Base-by-base conservation (phyloP, 352 stramenopile species). In the Hyaloperonospora arabidopsidis region DNA sequence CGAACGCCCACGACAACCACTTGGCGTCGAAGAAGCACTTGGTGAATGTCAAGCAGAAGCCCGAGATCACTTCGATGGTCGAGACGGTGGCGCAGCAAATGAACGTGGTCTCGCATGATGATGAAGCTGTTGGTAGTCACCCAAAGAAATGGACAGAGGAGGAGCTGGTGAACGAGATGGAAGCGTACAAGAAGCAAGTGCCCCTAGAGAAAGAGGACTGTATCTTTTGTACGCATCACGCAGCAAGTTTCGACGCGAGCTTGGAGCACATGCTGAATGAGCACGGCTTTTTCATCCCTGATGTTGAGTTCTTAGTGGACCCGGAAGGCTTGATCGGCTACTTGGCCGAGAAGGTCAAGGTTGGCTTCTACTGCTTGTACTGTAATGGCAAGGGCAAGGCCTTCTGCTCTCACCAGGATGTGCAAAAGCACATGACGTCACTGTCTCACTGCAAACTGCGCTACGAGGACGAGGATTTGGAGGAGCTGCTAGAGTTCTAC, bases 241-340 rank as follows among this genome's bases (percentile, higher is more conserved):
- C 78, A 1, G 63, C 55, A 2, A 72, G 87, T 45, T 76, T 94
- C 39, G 76, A 91, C 45, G 50, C 75, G 32, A 87, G 70, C 34
- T 59, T 98, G 40, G 58, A 72, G 28, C 90, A 97, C 64, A 98
- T 98, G 92, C 70, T 92, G 32, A 87, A 89, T 50, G 84, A 87
- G 43, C 96, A 97, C 70, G 93, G 89, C 22, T 98, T 98, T 67
- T 97, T 96, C 69, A 77, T 98, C 36, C 95, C 95, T 5, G 94
- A 98, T 63, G 63, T 87, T 36, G 92, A 98, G 61, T 98, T 91
- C 63, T 61, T 96, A 22, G 64, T 80, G 6, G 92, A 98, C 61
- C 39, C 93, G 11, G 76, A 95, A 57, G 94, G 93, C 0, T 68
- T 98, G 18, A 60, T 98, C 1, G 76, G 74, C 40, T 98, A 98